These are phyloP conservation scores for Pichia paraexigua DNA, from an alignment of 805 yeast species.

Conservation along the genomic window DNA sequence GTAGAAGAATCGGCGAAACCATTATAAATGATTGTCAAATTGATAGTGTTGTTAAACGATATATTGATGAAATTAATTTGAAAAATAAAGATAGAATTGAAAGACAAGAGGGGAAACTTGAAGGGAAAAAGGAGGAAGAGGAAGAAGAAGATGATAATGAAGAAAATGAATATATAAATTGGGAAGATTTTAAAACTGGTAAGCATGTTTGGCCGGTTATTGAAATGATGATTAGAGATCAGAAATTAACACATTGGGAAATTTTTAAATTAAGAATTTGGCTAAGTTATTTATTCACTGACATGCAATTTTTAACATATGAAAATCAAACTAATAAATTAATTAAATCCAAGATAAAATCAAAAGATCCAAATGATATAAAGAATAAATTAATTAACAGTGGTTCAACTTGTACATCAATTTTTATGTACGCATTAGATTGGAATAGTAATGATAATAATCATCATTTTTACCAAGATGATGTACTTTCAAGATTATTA, in stretches of 20 bases:
- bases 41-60: neutral
- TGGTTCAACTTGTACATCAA: constrained; percentile 32
- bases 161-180: constrained; percentile 1
- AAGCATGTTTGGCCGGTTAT: constrained; percentile 10
- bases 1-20: constrained; percentile 29
- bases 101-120: neutral
- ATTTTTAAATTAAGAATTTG: constrained; percentile 57
- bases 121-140: neutral
- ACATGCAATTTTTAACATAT: constrained; percentile 43
- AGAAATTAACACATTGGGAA: constrained; percentile 30
- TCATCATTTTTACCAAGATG: constrained; percentile 53
- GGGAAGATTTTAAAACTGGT: constrained; percentile 12
- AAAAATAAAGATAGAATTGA: neutral
- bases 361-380: neutral
- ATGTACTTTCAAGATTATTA: constrained; percentile 56
- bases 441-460: constrained; percentile 23
- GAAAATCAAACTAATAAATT: constrained; percentile 20
- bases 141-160: neutral
- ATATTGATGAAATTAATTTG: constrained; percentile 5
- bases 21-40: constrained; percentile 2
- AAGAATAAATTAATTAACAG: constrained; percentile 18
- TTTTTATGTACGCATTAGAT: constrained; percentile 25
- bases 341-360: neutral
- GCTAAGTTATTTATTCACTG: constrained; percentile 57
- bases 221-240: constrained; percentile 5